phyloP scores from a whole-genome alignment of 805 yeast species.

The Nakazawaea pomicola region DNA sequence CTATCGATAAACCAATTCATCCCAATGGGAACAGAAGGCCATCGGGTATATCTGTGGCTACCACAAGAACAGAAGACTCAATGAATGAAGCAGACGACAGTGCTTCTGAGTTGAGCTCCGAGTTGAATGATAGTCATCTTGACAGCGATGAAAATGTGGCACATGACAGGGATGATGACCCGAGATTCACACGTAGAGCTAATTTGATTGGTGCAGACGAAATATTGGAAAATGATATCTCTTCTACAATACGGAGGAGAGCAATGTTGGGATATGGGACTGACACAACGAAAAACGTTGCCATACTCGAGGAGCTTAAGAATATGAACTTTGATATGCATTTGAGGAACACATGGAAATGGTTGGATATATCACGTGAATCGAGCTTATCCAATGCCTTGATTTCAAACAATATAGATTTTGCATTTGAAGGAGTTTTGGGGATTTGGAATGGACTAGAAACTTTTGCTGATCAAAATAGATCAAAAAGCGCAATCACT shows the following conservation, averaged over 20 bases:
- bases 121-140: slow-evolving; percentile 13
- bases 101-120: slow-evolving; percentile 3
- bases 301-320: slow-evolving; percentile 48
- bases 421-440: slow-evolving; percentile 82
- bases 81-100: slow-evolving; percentile 9
- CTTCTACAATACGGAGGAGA: slow-evolving; percentile 63
- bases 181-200: slow-evolving; percentile 11
- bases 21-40: background rate
- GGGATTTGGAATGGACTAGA: slow-evolving; percentile 84
- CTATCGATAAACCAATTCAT: too few species aligned
- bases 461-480: slow-evolving; percentile 43
- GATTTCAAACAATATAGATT: slow-evolving; percentile 65
- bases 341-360: slow-evolving; percentile 81
- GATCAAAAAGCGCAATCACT: slow-evolving; percentile 31
- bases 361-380: slow-evolving; percentile 73
- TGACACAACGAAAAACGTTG: slow-evolving; percentile 59
- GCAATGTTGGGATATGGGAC: slow-evolving; percentile 71
- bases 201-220: slow-evolving; percentile 19
- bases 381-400: slow-evolving; percentile 61
- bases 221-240: slow-evolving; percentile 64
- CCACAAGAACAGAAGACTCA: background rate
- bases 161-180: slow-evolving; percentile 23
- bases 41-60: slow-evolving; percentile 2
- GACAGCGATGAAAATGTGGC: slow-evolving; percentile 23
- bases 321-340: slow-evolving; percentile 50